Conservation (phyloP, 768 basidiomycete genomes). For the Sutorius australiensis region DNA sequence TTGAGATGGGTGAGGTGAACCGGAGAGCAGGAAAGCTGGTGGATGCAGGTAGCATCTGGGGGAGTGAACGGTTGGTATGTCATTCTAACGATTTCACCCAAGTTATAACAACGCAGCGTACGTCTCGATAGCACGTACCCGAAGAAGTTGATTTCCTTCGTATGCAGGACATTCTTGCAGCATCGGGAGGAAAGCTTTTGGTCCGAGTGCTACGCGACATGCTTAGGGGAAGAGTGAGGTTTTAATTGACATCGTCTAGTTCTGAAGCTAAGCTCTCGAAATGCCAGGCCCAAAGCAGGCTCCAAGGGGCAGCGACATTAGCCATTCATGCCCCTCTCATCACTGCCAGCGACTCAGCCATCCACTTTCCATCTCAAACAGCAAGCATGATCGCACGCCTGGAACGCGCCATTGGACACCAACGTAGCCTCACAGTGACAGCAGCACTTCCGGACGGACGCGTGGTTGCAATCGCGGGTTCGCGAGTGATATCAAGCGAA, state of each 20-base stretch:
- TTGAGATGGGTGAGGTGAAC: conserved; percentile 61
- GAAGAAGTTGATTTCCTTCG: conserved; percentile 47
- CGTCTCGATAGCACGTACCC: conserved; percentile 46
- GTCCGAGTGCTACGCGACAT: conserved; percentile 68
- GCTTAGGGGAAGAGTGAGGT: conserved; percentile 48
- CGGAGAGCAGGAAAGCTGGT: conserved; percentile 53
- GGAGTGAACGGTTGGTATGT: conserved; percentile 48
- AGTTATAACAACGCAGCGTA: neutral
- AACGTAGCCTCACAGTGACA: conserved; percentile 22
- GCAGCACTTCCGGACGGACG: conserved; percentile 27
- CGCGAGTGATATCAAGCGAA: conserved; percentile 11
- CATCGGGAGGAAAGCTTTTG: conserved; percentile 63
- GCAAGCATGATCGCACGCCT: conserved; percentile 16
- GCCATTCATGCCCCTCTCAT: conserved; percentile 47
- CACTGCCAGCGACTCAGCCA: conserved; percentile 11
- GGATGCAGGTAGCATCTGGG: conserved; percentile 77
- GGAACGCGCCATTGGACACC: conserved; percentile 28
- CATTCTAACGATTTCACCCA: neutral
- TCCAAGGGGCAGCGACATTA: conserved; percentile 39
- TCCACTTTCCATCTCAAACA: conserved; percentile 22
- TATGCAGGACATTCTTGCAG: conserved; percentile 57
- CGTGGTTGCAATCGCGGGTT: conserved; percentile 20
- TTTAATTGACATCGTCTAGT: neutral
- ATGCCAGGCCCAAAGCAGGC: conserved; percentile 43
- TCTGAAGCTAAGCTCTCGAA: neutral